Base-by-base conservation (phyloP, 2,329 filamentous ascomycete species). In the Venturia oleaginea region DNA sequence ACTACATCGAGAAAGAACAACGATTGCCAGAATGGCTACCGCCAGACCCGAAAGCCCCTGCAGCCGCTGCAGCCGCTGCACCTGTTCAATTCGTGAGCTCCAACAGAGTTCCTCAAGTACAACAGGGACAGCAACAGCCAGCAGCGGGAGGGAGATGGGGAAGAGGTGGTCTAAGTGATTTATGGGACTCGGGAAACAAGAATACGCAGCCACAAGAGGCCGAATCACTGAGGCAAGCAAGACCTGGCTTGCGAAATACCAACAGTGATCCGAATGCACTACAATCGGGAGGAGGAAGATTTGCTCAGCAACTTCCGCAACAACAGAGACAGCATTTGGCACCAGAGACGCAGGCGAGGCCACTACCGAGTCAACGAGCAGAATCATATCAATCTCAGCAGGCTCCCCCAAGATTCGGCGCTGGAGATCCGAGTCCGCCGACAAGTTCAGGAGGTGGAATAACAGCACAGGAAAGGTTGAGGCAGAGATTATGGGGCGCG, bases 1-100 rank as follows among this genome's bases (percentile, higher is more conserved):
- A 97, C 82, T 97, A 99, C 81, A 85, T 81, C 62, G 92, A 97
- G 75, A 94, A 95, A 73, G 90, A 88, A 69, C 86, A 87, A 27
- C 82, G 86, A 1, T 89, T 92, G 67, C 94, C 94, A 0, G 78
- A 81, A 69, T 97, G 94, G 93, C 86, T 97, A 8, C 91, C 92
- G 8, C 87, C 90, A 6, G 91, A 96, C 75, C 92, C 91, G n/a
- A 93, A 91, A 76, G 85, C 84, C 4, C 85, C 86, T 51, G 81
- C 82, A 46, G 81, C 82, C 43, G 79, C 86, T 51, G 81, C 82
- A 46, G 81, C 82, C 43, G 79, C 83, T 27, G 69, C 78, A 4
- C 77, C 77, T 13, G 68, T 68, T 75, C 84, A 65, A 73, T 85
- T 67, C 80, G 84, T 76, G 77, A 83, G 68, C 75, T 83, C 74